Percentiles rank a stretch among this genome's conserved stretches.
These are phyloP conservation scores for Epichloe hybrida DNA, from an alignment of 2,329 filamentous ascomycete species.

Conservation along the genomic window DNA sequence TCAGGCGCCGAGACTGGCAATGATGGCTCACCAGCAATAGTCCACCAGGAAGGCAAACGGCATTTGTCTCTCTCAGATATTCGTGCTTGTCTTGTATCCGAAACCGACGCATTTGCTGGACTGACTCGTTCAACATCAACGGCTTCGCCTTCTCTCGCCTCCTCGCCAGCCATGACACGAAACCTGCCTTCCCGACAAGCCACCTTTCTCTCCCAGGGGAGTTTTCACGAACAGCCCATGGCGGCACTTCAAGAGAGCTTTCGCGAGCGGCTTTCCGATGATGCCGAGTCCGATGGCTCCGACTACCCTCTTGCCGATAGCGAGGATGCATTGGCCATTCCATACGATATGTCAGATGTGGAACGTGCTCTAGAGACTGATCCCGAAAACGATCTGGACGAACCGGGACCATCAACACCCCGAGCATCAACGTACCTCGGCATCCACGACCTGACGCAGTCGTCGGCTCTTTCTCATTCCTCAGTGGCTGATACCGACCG, in stretches of 20 bases:
- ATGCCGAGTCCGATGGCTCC: slow-evolving; percentile 9
- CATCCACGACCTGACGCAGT: slow-evolving; percentile 8
- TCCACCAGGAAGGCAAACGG: slow-evolving; percentile 49
- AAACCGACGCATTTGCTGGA: slow-evolving; percentile 51
- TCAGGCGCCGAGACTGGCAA: slow-evolving; percentile 17
- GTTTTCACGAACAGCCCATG: slow-evolving; percentile 13
- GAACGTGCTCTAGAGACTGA: slow-evolving; percentile 22
- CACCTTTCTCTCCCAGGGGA: slow-evolving; percentile 15
- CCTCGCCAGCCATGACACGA: slow-evolving; percentile 37
- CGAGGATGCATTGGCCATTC: slow-evolving; percentile 42
- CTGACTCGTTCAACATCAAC: slow-evolving; percentile 44
- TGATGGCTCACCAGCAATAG: slow-evolving; percentile 17
- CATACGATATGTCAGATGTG: slow-evolving; percentile 30
- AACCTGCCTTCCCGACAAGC: slow-evolving; percentile 22
- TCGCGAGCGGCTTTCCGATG: slow-evolving; percentile 11
- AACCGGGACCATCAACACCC: slow-evolving; percentile 34
- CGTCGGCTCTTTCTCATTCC: slow-evolving; percentile 15
- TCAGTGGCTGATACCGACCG: slow-evolving; percentile 7
- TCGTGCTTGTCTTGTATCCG: slow-evolving; percentile 51
- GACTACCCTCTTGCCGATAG: slow-evolving; percentile 30
- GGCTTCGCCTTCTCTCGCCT: slow-evolving; percentile 25
- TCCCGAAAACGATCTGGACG: slow-evolving; percentile 22
- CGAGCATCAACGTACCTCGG: slow-evolving; percentile 35
- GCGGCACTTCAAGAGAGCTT: slow-evolving; percentile 15
- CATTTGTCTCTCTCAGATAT: slow-evolving; percentile 51